phyloP scores from a whole-genome alignment of 106 monocot genomes.

The Dendrobium chrysotoxum region DNA sequence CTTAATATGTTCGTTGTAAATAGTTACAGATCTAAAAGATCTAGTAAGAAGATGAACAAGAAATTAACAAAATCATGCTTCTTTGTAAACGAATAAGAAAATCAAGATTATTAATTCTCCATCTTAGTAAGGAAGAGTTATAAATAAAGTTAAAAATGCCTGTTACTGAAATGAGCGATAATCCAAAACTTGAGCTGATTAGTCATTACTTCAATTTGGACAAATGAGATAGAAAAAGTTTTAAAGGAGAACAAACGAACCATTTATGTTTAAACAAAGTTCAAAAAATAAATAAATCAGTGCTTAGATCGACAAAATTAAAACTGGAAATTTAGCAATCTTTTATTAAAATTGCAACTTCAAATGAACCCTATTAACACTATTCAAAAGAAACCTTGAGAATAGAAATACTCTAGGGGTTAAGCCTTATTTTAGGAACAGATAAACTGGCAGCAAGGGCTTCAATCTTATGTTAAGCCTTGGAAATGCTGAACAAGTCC shows the following conservation, averaged over 20 bases:
- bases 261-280: background rate
- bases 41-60: background rate
- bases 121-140: background rate
- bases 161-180: background rate
- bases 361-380: background rate
- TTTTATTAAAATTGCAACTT: background rate
- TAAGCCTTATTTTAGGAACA: conserved; percentile 21
- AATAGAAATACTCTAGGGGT: background rate
- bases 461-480: conserved; percentile 69
- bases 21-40: no score
- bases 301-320: background rate
- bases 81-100: background rate
- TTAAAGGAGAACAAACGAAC: background rate
- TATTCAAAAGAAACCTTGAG: conserved; percentile 2
- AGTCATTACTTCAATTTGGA: background rate
- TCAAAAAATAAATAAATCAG: background rate
- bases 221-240: background rate
- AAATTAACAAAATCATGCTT: background rate
- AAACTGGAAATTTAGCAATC: background rate
- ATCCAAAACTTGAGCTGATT: background rate
- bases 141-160: background rate
- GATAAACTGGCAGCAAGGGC: conserved; percentile 61
- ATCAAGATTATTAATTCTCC: background rate
- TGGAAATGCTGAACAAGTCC: conserved; percentile 41
- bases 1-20: no score